These are phyloP conservation scores for Nannochloropsis gaditana DNA, from an alignment of 108 stramenopile genomes.

Conservation along the genomic window DNA sequence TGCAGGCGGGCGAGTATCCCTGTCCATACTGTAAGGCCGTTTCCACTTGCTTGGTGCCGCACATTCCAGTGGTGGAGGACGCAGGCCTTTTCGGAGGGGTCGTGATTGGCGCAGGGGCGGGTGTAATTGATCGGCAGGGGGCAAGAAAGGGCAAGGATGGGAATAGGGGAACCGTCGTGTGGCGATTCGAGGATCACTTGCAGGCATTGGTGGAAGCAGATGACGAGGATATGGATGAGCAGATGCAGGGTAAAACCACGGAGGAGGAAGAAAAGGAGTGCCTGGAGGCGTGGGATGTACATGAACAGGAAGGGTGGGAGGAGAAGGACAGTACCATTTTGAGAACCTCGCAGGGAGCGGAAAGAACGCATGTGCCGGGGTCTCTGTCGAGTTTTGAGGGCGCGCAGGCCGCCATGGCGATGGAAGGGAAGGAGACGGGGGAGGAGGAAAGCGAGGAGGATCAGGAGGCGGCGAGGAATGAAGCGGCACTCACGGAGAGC, in stretches of 20 bases:
- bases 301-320: neutral
- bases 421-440: neutral
- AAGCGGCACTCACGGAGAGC: neutral
- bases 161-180: neutral
- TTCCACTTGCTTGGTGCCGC: slow-evolving; percentile 35
- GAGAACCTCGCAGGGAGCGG: too few species aligned
- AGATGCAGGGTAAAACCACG: neutral
- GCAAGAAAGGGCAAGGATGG: neutral
- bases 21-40: slow-evolving; percentile 47
- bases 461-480: neutral
- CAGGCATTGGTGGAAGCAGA: neutral
- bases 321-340: neutral
- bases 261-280: slow-evolving; percentile 5
- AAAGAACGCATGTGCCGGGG: too few species aligned
- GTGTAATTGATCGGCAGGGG: neutral
- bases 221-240: neutral
- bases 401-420: neutral
- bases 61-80: neutral
- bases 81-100: neutral
- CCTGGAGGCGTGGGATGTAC: neutral
- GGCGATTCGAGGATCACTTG: neutral
- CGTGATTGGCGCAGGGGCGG: neutral
- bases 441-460: neutral
- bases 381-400: neutral
- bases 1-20: slow-evolving; percentile 38